phyloP scores from a whole-genome alignment of 192 early-diverging fungal genomes.

The Coemansia sp. region DNA sequence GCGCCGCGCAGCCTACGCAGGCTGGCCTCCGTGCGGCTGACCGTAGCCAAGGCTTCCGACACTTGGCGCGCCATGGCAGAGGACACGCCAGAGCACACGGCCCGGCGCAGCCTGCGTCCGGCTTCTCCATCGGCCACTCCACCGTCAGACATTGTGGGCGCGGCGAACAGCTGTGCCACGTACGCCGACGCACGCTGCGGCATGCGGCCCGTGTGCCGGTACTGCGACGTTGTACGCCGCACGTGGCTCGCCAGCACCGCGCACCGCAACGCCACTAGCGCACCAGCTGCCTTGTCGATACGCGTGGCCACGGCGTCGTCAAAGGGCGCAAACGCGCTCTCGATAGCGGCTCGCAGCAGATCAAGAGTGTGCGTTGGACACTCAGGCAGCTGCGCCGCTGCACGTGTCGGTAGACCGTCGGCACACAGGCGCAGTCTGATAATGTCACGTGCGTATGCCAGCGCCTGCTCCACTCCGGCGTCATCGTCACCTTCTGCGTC shows the following conservation, averaged over 20 bases:
- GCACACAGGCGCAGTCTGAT: no score
- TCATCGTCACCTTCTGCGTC: background rate
- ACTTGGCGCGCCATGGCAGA: constrained; percentile 20
- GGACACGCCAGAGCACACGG: constrained; percentile 20
- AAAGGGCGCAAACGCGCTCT: constrained; percentile 6
- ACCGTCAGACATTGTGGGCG: constrained; percentile 6
- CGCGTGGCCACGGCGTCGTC: background rate
- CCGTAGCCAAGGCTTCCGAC: constrained; percentile 30
- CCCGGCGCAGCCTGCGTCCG: constrained; percentile 10
- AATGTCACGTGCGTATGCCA: constrained; percentile 5
- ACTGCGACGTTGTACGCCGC: constrained; percentile 46
- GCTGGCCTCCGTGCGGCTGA: constrained; percentile 50
- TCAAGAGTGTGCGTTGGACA: no score
- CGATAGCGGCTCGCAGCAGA: no score
- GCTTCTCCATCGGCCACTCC: background rate
- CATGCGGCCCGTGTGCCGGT: constrained; percentile 35
- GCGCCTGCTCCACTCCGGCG: background rate
- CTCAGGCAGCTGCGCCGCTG: no score
- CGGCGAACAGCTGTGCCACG: constrained; percentile 20
- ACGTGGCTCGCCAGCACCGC: constrained; percentile 29
- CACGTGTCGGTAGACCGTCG: no score
- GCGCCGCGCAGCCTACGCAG: constrained; percentile 26
- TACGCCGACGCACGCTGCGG: constrained; percentile 28
- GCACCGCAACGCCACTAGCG: constrained; percentile 20
- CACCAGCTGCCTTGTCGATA: constrained; percentile 7